Percentiles rank a stretch among this genome's conserved stretches.
phyloP scores from a whole-genome alignment of 192 early-diverging fungal genomes.

The Podila epicladia region DNA sequence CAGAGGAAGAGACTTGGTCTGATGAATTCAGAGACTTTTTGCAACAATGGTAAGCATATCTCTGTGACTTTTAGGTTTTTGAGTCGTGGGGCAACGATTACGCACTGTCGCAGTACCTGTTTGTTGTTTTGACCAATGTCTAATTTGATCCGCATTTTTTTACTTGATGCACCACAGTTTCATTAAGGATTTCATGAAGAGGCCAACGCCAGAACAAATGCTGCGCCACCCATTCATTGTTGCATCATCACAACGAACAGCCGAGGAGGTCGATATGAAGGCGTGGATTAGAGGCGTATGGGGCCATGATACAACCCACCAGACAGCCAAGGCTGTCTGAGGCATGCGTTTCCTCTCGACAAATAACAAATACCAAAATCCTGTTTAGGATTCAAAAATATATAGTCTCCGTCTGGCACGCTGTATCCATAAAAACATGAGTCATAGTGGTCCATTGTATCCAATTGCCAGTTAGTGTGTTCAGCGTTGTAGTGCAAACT shows the following conservation, averaged over 20 bases:
- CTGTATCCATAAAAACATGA: slow-evolving; percentile 9
- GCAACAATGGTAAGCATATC: slow-evolving; percentile 66
- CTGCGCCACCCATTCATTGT: slow-evolving; percentile 76
- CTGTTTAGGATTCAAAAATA: background rate
- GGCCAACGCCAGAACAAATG: slow-evolving; percentile 77
- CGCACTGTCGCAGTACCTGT: background rate
- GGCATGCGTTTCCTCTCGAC: background rate
- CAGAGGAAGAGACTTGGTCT: slow-evolving; percentile 67
- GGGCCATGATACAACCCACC: slow-evolving; percentile 34
- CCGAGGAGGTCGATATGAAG: slow-evolving; percentile 69
- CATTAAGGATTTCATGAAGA: slow-evolving; percentile 74
- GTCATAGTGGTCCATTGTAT: background rate
- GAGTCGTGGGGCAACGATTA: background rate
- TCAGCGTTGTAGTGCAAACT: background rate
- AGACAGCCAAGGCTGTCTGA: background rate
- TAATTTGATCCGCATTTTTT: slow-evolving; percentile 14
- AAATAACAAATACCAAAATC: background rate
- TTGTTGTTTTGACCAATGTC: background rate
- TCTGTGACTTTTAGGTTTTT: background rate
- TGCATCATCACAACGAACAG: slow-evolving; percentile 55
- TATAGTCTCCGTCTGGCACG: background rate
- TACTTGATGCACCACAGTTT: slow-evolving; percentile 58
- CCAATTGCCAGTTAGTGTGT: background rate
- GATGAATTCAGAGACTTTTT: slow-evolving; percentile 77
- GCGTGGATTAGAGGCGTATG: slow-evolving; percentile 80